Conservation (phyloP, 2,329 filamentous ascomycete genomes). For the Shiraia sp. region DNA sequence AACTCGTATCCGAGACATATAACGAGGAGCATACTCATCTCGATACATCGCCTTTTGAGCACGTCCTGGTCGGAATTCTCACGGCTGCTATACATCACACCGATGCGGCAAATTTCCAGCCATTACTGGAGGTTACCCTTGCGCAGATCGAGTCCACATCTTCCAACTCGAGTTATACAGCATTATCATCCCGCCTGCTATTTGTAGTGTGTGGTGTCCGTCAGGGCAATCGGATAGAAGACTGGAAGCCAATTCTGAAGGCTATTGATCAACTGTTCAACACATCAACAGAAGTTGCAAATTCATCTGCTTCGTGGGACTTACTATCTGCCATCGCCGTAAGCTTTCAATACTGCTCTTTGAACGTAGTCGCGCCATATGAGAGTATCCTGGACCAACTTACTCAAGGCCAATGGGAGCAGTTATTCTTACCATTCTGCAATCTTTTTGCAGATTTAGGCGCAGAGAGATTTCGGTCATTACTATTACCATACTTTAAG, state of each 20-base stretch:
- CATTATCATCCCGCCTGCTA: conserved; percentile 56
- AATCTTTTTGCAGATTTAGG: conserved; percentile 77
- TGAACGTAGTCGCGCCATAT: conserved; percentile 75
- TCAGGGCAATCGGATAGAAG: conserved; percentile 71
- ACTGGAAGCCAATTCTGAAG: conserved; percentile 71
- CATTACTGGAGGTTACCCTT: conserved; percentile 65
- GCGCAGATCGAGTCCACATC: conserved; percentile 40
- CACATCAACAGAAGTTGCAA: conserved; percentile 35
- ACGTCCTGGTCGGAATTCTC: conserved; percentile 74
- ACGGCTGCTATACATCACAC: conserved; percentile 84
- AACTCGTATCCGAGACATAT: conserved; percentile 49
- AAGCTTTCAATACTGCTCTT: conserved; percentile 73
- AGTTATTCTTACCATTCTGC: conserved; percentile 83
- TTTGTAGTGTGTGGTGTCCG: conserved; percentile 77
- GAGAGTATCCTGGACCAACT: conserved; percentile 68
- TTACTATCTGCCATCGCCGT: conserved; percentile 61
- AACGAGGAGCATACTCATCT: conserved; percentile 35
- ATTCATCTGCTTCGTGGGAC: conserved; percentile 26
- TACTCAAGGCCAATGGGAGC: conserved; percentile 66
- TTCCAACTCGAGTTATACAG: conserved; percentile 47
- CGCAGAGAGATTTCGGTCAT: conserved; percentile 71
- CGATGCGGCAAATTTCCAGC: conserved; percentile 71
- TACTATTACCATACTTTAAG: conserved; percentile 82
- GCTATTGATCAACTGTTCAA: conserved; percentile 36
- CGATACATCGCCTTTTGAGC: conserved; percentile 55